phyloP scores from a whole-genome alignment of 306 rosid species.

The Lathyrus tuberosus region DNA sequence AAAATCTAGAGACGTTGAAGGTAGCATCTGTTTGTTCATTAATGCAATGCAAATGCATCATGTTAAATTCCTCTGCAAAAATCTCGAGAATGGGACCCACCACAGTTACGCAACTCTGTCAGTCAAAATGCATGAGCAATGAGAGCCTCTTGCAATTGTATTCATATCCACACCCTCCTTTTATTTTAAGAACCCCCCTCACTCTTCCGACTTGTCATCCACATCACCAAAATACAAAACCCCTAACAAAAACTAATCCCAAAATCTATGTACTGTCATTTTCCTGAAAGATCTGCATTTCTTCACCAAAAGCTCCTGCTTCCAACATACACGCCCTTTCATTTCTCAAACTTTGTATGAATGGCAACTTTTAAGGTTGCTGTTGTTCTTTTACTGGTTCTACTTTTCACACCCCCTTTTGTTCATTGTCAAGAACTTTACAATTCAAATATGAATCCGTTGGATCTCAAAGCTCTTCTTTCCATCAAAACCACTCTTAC shows the following conservation, averaged over 20 bases:
- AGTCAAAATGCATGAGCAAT: slow-evolving; percentile 36
- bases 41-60: slow-evolving; percentile 35
- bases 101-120: slow-evolving; percentile 20
- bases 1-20: not conserved
- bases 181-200: no score
- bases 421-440: slow-evolving; percentile 44
- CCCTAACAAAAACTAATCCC: not conserved
- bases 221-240: not conserved
- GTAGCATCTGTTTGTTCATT: slow-evolving; percentile 28
- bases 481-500: slow-evolving; percentile 61
- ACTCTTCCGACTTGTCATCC: no score
- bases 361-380: slow-evolving; percentile 31
- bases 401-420: slow-evolving; percentile 24
- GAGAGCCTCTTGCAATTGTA: not conserved
- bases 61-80: slow-evolving; percentile 31
- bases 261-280: slow-evolving; percentile 27
- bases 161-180: not conserved
- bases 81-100: slow-evolving; percentile 43
- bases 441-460: slow-evolving; percentile 29
- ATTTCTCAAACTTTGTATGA: not conserved
- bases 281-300: slow-evolving; percentile 19
- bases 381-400: not conserved
- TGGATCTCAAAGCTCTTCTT: slow-evolving; percentile 65
- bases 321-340: not conserved
- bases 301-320: slow-evolving; percentile 6